Percentiles rank a stretch among this genome's conserved stretches.
Evolutionary conservation across 2,329 filamentous ascomycete species (phyloP).

Genomic region (Juglanconis oblonga): DNA sequence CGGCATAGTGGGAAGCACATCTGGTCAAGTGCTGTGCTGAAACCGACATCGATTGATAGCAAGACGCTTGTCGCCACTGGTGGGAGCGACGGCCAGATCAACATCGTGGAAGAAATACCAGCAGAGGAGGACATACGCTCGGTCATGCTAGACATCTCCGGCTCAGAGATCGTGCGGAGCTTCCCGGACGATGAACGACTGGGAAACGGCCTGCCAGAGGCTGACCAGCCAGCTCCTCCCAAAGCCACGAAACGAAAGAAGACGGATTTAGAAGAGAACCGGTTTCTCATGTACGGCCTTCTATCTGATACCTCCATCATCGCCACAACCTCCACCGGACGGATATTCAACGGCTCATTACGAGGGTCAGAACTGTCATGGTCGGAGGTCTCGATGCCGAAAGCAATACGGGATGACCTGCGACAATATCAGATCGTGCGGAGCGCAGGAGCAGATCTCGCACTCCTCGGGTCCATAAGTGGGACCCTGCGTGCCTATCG

Average conservation of each 20-base stretch:
- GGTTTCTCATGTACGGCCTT: constrained; percentile 55
- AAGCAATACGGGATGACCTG: constrained; percentile 35
- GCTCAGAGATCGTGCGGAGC: not conserved
- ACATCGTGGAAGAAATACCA: constrained; percentile 36
- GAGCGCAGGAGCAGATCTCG: constrained; percentile 35
- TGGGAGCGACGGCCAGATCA: constrained; percentile 75
- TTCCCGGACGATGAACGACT: not conserved
- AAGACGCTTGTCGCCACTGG: constrained; percentile 61
- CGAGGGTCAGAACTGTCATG: constrained; percentile 32
- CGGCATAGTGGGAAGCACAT: constrained; percentile 86
- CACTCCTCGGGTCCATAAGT: constrained; percentile 46
- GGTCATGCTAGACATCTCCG: not conserved
- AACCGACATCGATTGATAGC: constrained; percentile 27
- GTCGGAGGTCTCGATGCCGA: constrained; percentile 38
- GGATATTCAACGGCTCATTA: constrained; percentile 48
- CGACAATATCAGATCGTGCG: constrained; percentile 47
- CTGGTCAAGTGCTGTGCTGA: constrained; percentile 64
- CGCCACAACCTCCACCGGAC: constrained; percentile 58
- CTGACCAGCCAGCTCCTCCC: not conserved
- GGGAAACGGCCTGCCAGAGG: not conserved
- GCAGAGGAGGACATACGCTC: constrained; percentile 3
- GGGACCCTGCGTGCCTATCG: constrained; percentile 47
- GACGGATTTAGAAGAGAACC: not conserved
- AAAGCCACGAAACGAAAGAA: not conserved
- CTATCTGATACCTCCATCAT: constrained; percentile 50